Evolutionary conservation across 495 filamentous ascomycete genomes (phyloP).

Genomic region (Pyrenula aspistea): DNA sequence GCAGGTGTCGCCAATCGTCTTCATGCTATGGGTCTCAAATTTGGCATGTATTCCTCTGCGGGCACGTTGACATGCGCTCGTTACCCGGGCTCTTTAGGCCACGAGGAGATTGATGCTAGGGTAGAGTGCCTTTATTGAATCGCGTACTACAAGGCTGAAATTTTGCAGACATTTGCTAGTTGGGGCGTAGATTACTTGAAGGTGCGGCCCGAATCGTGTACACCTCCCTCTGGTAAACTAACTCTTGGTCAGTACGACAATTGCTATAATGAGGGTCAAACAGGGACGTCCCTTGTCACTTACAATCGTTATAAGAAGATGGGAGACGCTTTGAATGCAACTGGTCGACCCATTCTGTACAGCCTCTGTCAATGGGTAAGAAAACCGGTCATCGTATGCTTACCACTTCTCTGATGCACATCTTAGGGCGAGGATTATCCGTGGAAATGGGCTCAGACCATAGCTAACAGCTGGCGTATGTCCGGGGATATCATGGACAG

Average conservation of each 20-base stretch:
- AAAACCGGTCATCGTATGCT: slow-evolving; percentile 14
- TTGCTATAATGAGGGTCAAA: slow-evolving; percentile 45
- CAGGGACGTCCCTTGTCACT: slow-evolving; percentile 32
- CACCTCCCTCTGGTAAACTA: slow-evolving; percentile 7
- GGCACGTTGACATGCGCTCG: slow-evolving; percentile 31
- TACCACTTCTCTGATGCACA: not conserved
- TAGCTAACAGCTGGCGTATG: slow-evolving; percentile 46
- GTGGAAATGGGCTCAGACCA: slow-evolving; percentile 44
- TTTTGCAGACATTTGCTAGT: slow-evolving; percentile 33
- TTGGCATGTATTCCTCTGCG: slow-evolving; percentile 40
- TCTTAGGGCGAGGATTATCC: slow-evolving; percentile 23
- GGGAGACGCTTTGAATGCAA: slow-evolving; percentile 45
- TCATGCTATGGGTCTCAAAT: slow-evolving; percentile 30
- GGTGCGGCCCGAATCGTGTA: slow-evolving; percentile 1
- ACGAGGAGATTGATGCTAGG: slow-evolving; percentile 47
- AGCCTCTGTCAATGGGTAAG: slow-evolving; percentile 44
- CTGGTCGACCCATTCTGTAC: slow-evolving; percentile 48
- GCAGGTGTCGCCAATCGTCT: slow-evolving; percentile 30
- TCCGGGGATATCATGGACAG: slow-evolving; percentile 36
- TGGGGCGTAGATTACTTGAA: slow-evolving; percentile 47
- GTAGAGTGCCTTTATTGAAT: too few species aligned
- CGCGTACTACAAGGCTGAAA: not conserved
- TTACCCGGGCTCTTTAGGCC: slow-evolving; percentile 38
- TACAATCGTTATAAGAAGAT: slow-evolving; percentile 44
- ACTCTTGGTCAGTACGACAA: slow-evolving; percentile 62